Conservation (phyloP, 1,284 basidiomycete species). For the Ceratobasidium sp. region DNA sequence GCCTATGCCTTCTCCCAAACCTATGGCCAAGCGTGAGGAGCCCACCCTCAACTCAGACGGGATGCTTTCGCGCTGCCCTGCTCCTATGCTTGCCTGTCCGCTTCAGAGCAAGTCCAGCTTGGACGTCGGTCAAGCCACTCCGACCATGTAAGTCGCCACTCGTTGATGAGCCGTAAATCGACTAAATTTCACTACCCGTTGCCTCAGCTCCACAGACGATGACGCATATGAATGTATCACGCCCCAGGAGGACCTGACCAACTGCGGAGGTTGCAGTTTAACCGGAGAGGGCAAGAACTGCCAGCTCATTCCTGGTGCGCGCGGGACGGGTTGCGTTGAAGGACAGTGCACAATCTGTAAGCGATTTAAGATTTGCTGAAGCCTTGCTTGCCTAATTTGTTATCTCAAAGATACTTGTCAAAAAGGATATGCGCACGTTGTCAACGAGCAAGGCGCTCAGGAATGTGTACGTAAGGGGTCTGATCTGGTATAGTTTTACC, state of each 20-base stretch:
- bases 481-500: too few species aligned
- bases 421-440: constrained; percentile 18
- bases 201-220: constrained; percentile 31
- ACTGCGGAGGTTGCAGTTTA: constrained; percentile 37
- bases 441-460: constrained; percentile 17
- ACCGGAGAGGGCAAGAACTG: constrained; percentile 16
- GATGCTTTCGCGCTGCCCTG: constrained; percentile 16
- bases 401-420: constrained; percentile 28
- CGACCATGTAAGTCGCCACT: constrained; percentile 18
- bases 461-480: constrained; percentile 34
- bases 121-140: constrained; percentile 24
- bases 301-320: constrained; percentile 11
- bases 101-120: constrained; percentile 19
- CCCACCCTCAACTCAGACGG: constrained; percentile 30
- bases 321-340: constrained; percentile 23
- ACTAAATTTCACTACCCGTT: background rate
- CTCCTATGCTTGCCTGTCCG: constrained; percentile 28
- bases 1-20: constrained; percentile 28
- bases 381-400: background rate
- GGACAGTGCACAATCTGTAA: constrained; percentile 41
- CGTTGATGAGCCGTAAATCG: too few species aligned
- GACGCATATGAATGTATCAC: constrained; percentile 38
- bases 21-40: constrained; percentile 18
- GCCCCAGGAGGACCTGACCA: constrained; percentile 34
- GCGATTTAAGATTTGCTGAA: background rate